phyloP scores from a whole-genome alignment of 805 yeast genomes.

The Lipomyces spencermartinsiae region DNA sequence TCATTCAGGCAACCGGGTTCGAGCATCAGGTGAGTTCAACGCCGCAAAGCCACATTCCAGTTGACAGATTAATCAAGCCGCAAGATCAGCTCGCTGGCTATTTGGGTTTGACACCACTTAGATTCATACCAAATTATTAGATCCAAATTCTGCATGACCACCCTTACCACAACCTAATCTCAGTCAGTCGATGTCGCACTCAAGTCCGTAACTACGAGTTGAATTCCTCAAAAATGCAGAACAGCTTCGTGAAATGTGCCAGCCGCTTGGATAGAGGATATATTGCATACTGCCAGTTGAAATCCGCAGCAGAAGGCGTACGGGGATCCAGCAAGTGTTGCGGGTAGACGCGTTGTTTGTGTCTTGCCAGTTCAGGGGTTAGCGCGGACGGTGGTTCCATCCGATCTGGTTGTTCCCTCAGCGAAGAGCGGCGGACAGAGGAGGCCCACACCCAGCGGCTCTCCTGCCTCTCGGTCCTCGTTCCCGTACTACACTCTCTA shows the following conservation, averaged over 20 bases:
- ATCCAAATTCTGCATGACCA: not conserved
- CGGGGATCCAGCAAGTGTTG: not conserved
- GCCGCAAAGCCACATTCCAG: not conserved
- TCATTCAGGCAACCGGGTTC: too few species aligned
- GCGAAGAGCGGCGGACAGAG: not conserved
- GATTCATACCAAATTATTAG: not conserved
- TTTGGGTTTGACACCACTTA: too few species aligned
- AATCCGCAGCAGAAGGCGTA: not conserved
- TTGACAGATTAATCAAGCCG: too few species aligned
- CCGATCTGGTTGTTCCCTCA: not conserved
- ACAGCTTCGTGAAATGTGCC: not conserved
- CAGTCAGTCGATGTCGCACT: not conserved
- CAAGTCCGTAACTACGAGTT: not conserved
- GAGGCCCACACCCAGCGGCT: not conserved
- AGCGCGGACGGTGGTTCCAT: not conserved
- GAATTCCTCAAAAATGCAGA: not conserved
- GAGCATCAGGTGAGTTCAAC: not conserved
- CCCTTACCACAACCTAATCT: not conserved
- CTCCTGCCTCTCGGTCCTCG: not conserved
- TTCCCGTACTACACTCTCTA: not conserved
- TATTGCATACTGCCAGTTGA: not conserved
- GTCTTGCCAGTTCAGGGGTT: slow-evolving; percentile 2
- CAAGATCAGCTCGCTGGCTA: too few species aligned
- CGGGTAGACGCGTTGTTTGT: not conserved
- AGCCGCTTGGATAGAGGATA: not conserved